Evolutionary conservation across 176 grass and related monocot genomes (phyloP).

Genomic region (Phyllostachys edulis): DNA sequence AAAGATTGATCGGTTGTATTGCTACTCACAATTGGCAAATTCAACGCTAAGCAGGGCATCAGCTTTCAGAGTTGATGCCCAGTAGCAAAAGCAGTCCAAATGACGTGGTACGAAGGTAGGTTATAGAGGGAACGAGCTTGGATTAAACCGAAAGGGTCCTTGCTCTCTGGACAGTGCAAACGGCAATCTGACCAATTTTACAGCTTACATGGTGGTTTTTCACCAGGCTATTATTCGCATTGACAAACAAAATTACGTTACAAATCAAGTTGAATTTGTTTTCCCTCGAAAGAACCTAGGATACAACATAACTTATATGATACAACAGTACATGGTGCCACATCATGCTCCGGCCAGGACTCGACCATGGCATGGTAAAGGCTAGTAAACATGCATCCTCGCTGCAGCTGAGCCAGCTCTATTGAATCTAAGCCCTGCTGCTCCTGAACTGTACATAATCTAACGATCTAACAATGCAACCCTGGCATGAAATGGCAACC

Average conservation of each 20-base stretch:
- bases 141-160: background rate
- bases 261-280: background rate
- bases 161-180: background rate
- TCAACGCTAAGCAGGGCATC: background rate
- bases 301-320: constrained; percentile 33
- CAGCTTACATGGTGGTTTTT: background rate
- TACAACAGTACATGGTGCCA: constrained; percentile 38
- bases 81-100: background rate
- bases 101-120: too few relatives aligned
- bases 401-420: constrained; percentile 18
- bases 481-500: constrained; percentile 28
- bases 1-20: too few relatives aligned
- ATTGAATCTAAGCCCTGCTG: constrained; percentile 18
- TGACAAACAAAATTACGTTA: background rate
- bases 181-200: background rate
- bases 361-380: background rate
- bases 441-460: constrained; percentile 52
- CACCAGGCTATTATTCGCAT: background rate
- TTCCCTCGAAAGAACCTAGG: background rate
- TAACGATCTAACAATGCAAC: constrained; percentile 24
- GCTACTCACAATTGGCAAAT: too few relatives aligned
- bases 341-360: constrained; percentile 13
- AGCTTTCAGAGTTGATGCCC: background rate
- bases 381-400: constrained; percentile 14
- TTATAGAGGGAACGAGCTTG: background rate